phyloP scores from a whole-genome alignment of 352 stramenopile species.

The Peronosclerospora sorghi region DNA sequence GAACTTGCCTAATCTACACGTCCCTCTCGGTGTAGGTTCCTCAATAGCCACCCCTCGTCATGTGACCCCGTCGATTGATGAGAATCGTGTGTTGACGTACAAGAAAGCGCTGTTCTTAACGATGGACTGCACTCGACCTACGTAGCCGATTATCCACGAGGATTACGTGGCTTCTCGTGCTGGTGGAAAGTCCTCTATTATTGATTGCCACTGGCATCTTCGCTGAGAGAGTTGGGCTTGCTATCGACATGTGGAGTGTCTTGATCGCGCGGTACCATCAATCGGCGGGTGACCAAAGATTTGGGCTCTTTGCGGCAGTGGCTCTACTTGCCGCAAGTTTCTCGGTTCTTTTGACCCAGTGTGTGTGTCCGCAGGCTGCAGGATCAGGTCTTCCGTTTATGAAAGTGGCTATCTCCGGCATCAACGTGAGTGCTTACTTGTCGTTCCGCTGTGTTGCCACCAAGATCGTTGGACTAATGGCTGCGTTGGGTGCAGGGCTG shows the following conservation, averaged over 20 bases:
- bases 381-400: too few species aligned
- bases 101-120: conserved; percentile 46
- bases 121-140: conserved; percentile 72
- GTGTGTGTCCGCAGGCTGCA: too few species aligned
- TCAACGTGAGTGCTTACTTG: too few species aligned
- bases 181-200: conserved; percentile 61
- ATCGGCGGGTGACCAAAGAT: conserved; percentile 37
- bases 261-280: too few species aligned
- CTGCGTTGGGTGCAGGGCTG: conserved; percentile 41
- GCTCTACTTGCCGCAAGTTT: conserved; percentile 37
- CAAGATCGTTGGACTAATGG: conserved; percentile 61
- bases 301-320: conserved; percentile 47
- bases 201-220: too few species aligned
- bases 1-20: conserved; percentile 6
- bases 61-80: not conserved
- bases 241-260: too few species aligned
- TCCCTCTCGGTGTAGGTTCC: not conserved
- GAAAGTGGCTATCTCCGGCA: too few species aligned
- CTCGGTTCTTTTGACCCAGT: conserved; percentile 35
- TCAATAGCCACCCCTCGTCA: not conserved
- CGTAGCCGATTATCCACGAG: conserved; percentile 41
- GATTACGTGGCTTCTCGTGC: too few species aligned
- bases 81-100: conserved; percentile 17
- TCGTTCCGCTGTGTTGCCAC: too few species aligned
- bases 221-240: too few species aligned